Conservation (phyloP, 257 asterid genomes). For the Forsythia viridissima region DNA sequence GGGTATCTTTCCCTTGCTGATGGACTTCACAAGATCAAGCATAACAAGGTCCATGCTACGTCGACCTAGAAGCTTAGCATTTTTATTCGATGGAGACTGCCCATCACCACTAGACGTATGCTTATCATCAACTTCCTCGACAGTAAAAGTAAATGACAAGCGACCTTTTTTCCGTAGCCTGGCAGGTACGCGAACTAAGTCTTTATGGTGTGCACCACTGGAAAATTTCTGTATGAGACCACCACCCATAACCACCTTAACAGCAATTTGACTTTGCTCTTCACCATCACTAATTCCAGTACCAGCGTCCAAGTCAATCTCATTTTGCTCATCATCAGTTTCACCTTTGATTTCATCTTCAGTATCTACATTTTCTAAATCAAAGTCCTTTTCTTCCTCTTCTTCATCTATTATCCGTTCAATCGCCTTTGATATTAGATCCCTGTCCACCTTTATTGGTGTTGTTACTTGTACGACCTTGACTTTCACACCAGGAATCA, state of each 20-base stretch:
- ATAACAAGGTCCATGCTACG: conserved; percentile 66
- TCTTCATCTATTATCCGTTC: conserved; percentile 87
- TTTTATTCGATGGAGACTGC: conserved; percentile 54
- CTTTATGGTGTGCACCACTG: conserved; percentile 40
- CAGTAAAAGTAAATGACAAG: conserved; percentile 72
- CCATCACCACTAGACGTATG: conserved; percentile 42
- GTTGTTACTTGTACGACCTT: conserved; percentile 82
- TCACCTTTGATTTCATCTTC: conserved; percentile 48
- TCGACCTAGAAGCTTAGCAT: conserved; percentile 57
- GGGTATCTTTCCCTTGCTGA: conserved; percentile 86
- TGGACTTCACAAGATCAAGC: conserved; percentile 83
- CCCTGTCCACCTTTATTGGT: conserved; percentile 76
- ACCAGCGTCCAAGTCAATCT: conserved; percentile 51
- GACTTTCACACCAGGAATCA: conserved; percentile 94
- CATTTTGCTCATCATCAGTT: conserved; percentile 48
- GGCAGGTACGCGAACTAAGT: conserved; percentile 88
- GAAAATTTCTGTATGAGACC: conserved; percentile 50
- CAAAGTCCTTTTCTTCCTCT: conserved; percentile 62
- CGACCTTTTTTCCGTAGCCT: conserved; percentile 65
- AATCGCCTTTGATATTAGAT: conserved; percentile 79
- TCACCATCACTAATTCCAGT: conserved; percentile 53
- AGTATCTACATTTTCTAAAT: conserved; percentile 38
- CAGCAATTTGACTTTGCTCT: conserved; percentile 62
- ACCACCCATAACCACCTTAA: conserved; percentile 68
- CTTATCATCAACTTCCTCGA: conserved; percentile 68